Evolutionary conservation across 768 basidiomycete genomes (phyloP), one percentile per base, ranked within the genome.

Genomic region (Leccinum uliginosum): DNA sequence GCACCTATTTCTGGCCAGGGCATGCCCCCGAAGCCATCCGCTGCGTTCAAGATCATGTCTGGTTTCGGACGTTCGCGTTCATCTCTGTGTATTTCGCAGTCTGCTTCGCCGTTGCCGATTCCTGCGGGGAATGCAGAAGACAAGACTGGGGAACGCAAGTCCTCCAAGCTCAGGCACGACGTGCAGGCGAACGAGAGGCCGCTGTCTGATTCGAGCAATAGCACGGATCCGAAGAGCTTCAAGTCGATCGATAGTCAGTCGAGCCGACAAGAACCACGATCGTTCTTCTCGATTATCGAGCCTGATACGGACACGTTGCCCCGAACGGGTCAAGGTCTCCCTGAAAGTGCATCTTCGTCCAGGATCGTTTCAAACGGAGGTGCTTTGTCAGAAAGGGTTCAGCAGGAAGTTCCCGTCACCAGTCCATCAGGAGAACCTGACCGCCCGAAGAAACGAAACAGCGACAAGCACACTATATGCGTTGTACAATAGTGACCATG

Each of bases 41-140:
- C 80, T 6, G 84, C 80, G 8, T 87, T 83, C 75, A 87, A 79
- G 67, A 82, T 88, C 57, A 77, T 85, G 57, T 76, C 79, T 23
- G 82, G 79, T 14, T 86, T 89, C 72, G 87, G 81, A 59, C 80
- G 81, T 35, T 84, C 87, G 21, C 76, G 80, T 51, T 82, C 82
- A n/a, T 85, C 80, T 60, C 64, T 86, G 19, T 75, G 38, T 40
- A 40, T 40, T 19, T n/a, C 38, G 8, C 62, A 66, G 19, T 68
- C 74, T 10, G 56, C 74, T 4, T 58, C 60, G 7, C 65, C 74
- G 14, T 62, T 74, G 8, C 69, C 71, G 14, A 55, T 55, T 45
- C 59, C 73, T 54, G 53, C 55, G 56, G 44, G 66, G 56, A 59
- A 62, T 51, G 19, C 59, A 34, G 62, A 69, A 44, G 68, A 66